phyloP scores from a whole-genome alignment of 148 eudicot genomes.

The Cornus florida region DNA sequence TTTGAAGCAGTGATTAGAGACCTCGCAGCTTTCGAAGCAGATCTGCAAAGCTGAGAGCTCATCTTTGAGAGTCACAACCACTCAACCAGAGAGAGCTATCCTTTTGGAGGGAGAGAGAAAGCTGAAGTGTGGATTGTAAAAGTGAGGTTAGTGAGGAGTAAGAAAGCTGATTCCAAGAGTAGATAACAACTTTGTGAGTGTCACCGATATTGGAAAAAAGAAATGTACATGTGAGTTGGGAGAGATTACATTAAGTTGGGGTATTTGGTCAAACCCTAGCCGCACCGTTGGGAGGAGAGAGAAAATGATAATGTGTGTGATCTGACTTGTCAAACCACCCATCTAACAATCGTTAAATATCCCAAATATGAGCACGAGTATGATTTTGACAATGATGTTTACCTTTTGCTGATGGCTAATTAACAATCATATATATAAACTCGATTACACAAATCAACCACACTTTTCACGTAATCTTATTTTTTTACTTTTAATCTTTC shows the following conservation, averaged over 20 bases:
- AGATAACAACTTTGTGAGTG: neutral
- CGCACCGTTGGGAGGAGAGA: neutral
- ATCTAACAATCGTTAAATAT: neutral
- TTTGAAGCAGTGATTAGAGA: constrained; percentile 64
- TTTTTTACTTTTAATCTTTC: no score
- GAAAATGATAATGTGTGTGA: neutral
- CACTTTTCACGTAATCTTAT: no score
- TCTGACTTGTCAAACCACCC: no score
- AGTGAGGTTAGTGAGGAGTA: neutral
- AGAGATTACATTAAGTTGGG: neutral
- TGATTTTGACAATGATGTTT: no score
- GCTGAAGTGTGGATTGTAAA: neutral
- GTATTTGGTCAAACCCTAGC: neutral
- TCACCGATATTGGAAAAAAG: neutral
- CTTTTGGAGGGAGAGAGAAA: constrained; percentile 7
- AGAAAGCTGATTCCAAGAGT: neutral
- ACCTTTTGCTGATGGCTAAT: no score
- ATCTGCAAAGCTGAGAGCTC: constrained; percentile 71
- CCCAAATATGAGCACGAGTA: neutral
- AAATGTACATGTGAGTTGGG: neutral
- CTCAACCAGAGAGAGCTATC: neutral
- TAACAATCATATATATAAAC: no score
- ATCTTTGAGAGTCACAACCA: constrained; percentile 22
- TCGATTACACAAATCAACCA: no score
- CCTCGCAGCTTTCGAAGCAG: constrained; percentile 59